phyloP scores from a whole-genome alignment of 306 rosid species.

The Erythrophleum fordii region DNA sequence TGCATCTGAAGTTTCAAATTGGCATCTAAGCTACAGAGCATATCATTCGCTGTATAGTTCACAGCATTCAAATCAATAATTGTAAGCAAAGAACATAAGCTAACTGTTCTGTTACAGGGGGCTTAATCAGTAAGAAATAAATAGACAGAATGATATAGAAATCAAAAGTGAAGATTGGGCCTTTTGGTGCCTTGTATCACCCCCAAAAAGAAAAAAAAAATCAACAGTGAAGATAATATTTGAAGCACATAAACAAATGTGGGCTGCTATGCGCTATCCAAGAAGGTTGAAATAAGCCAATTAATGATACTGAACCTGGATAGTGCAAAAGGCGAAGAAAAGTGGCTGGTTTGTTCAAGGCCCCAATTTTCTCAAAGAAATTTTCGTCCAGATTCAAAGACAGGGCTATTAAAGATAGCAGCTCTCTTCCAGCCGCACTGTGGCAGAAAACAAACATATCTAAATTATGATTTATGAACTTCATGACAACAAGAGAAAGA shows the following conservation, averaged over 20 bases:
- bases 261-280: constrained; percentile 2
- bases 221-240: not conserved
- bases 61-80: constrained; percentile 3
- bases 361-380: constrained; percentile 70
- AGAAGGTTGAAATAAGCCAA: not conserved
- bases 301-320: constrained; percentile 61
- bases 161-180: not conserved
- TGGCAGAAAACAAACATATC: constrained; percentile 31
- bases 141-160: not conserved
- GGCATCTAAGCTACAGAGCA: constrained; percentile 9
- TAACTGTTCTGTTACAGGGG: not conserved
- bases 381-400: constrained; percentile 71
- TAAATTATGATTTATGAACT: constrained; percentile 19
- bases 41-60: not conserved
- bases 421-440: constrained; percentile 65
- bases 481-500: not conserved
- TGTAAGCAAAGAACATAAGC: constrained; percentile 11
- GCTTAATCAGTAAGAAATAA: not conserved
- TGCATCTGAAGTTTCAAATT: constrained; percentile 2
- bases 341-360: constrained; percentile 49
- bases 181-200: no score
- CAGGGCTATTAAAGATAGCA: constrained; percentile 67
- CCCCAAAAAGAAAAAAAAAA: no score
- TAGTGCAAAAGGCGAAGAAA: constrained; percentile 82
- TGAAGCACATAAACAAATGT: not conserved